Percentiles rank a stretch among this genome's conserved stretches.
Evolutionary conservation across 345 rosid species (phyloP).

Genomic region (Gossypium longicalyx): DNA sequence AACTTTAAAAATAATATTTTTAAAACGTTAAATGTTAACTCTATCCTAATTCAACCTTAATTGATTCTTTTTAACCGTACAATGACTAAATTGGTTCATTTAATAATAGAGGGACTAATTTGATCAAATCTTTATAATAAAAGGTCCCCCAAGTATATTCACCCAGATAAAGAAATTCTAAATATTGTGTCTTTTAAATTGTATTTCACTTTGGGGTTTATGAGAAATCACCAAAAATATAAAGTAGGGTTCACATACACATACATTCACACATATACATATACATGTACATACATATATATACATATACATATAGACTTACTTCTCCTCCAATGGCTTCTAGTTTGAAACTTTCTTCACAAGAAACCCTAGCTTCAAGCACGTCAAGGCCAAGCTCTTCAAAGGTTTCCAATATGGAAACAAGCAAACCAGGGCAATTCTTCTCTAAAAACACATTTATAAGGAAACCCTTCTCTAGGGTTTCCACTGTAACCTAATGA

Average conservation of each 20-base stretch:
- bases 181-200: neutral
- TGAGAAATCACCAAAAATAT: neutral
- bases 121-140: no score
- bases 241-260: neutral
- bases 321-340: constrained; percentile 58
- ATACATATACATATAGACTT: neutral
- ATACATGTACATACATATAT: constrained; percentile 27
- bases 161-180: neutral
- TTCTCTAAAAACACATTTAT: constrained; percentile 47
- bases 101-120: no score
- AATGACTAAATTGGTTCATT: no score
- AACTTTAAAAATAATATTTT: no score
- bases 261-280: neutral
- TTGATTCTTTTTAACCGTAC: no score
- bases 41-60: no score
- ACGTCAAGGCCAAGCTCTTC: constrained; percentile 59
- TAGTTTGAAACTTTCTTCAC: constrained; percentile 46
- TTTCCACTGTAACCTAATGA: constrained; percentile 52
- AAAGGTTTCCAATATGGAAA: constrained; percentile 54
- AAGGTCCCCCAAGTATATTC: no score
- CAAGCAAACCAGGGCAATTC: constrained; percentile 52
- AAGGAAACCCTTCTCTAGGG: constrained; percentile 49
- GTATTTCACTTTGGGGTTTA: neutral
- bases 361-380: constrained; percentile 60
- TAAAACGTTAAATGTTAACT: no score